Evolutionary conservation across 441 rosid genomes (phyloP), one percentile per base, ranked within the genome.

Genomic region (Mallotus japonicus): DNA sequence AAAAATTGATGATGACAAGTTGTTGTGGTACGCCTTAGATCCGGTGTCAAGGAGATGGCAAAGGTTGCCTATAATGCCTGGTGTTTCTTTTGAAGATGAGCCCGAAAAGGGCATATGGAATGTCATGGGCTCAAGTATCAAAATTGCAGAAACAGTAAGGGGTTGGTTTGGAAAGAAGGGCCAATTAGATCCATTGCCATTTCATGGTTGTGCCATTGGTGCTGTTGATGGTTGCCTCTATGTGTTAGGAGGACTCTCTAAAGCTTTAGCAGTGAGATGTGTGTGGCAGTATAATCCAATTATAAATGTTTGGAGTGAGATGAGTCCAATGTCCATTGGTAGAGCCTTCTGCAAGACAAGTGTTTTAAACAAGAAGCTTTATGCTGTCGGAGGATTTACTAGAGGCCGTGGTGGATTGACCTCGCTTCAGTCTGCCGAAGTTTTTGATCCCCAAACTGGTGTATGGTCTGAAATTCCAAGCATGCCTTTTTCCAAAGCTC

Each of bases 381-480:
- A 90, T 69, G 97, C 85, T 69, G 95, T 92, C 40, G 97, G 97
- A 74, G 99, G 99, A n/a, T 95, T 94, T 76, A 88, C 81, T 69
- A 72, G 85, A 49, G 87, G 83, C 47, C 85, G 77, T 1, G 92
- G 87, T 66, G 94, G 94, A 66, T 82, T 92, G 65, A 81, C 77
- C 68, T 96, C 97, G 6, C 92, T 92, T 71, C 96, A 87, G 57
- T 84, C 99, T 14, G 99, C 97, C 14, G 99, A 94, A 83, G 97
- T 88, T 40, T 94, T 85, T 57, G 97, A 94, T 68, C 93, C 95
- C 11, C 62, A 44, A 10, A 83, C 83, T 0, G 85, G 86, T 50
- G 34, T 59, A 37, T 94, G 97, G 99, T 83, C 91, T 5, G 79
- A 82, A 62, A 80, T 94, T 58, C 97, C 99, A 6, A 89, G 87